Conservation (phyloP, 306 rosid species). For the Geum urbanum region DNA sequence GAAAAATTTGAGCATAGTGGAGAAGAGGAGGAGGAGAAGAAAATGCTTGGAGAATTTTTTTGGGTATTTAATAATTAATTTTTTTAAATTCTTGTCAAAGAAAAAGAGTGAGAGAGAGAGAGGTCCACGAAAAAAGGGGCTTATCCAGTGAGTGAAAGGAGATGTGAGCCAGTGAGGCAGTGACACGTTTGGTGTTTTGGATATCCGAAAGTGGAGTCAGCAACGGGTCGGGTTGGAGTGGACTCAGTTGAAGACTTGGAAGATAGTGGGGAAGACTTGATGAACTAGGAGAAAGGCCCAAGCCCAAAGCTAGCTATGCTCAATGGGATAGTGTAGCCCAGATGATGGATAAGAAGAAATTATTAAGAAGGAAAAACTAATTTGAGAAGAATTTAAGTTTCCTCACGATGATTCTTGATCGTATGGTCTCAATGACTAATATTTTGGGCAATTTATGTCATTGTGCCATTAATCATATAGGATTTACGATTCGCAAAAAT, state of each 20-base stretch:
- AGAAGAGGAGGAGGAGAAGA: background rate
- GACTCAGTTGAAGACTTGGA: background rate
- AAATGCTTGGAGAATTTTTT: constrained; percentile 7
- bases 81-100: background rate
- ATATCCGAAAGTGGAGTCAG: background rate
- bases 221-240: constrained; percentile 3
- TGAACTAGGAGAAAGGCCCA: too few species aligned
- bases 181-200: constrained; percentile 31
- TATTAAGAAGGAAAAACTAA: too few species aligned
- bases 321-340: background rate
- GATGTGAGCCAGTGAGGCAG: constrained; percentile 15
- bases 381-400: too few species aligned
- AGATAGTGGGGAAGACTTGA: too few species aligned
- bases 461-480: too few species aligned
- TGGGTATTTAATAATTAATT: constrained; percentile 9
- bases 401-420: too few species aligned
- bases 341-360: too few species aligned
- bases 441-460: too few species aligned
- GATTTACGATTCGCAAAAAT: too few species aligned
- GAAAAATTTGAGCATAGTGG: constrained; percentile 34
- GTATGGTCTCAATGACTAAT: too few species aligned
- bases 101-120: constrained; percentile 27
- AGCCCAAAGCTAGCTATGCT: background rate
- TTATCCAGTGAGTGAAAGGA: constrained; percentile 54
- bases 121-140: constrained; percentile 37